Base-by-base conservation (phyloP, 495 filamentous ascomycete species). In the Aspergillus taichungensis region DNA sequence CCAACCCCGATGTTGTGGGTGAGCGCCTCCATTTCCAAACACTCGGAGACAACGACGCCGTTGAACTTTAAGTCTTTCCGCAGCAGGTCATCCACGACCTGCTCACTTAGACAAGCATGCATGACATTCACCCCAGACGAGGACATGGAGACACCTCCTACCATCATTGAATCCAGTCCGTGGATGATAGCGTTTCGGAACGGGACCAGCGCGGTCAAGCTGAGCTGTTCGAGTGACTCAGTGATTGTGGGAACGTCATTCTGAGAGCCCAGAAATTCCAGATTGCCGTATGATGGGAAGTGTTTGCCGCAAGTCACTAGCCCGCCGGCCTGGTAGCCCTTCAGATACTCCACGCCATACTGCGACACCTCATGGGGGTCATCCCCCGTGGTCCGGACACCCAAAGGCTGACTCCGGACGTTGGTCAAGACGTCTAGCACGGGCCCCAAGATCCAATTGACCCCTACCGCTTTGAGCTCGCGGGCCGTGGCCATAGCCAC, bases 11-110 rank as follows among this genome's bases (percentile, higher is more conserved):
- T 92, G 50, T 94, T 90, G 50, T 89, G 85, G 41, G 84, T 84
- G 10, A 95, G 73, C 1, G 87, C 87, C 52, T 95, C 88, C 88
- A 94, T 95, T 61, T 94, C 88, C n/a, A 94, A 70, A 46, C 88
- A 95, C 55, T 95, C 88, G 0, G 88, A 94, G 35, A 95, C 85
- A n/a, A 88, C 87, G 6, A 95, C 88, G 3, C 88, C 88, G 45
- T 87, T 74, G 55, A 95, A 95, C 6, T 85, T 82, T 36, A 95
- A 73, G 49, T 94, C 86, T 39, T 83, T 82, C 12, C 88, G 75
- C 11, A 95, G 66, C 11, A 94, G 67, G 32, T 88, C 86, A 48
- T 94, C 85, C 13, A 95, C 85, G 6, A 95, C 87, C 55, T 94
- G 88, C 47, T 94, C 86, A 8, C 85, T 90, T 6, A 95, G 72